Conservation (phyloP, 306 rosid genomes). For the Ammopiptanthus mongolicus region DNA sequence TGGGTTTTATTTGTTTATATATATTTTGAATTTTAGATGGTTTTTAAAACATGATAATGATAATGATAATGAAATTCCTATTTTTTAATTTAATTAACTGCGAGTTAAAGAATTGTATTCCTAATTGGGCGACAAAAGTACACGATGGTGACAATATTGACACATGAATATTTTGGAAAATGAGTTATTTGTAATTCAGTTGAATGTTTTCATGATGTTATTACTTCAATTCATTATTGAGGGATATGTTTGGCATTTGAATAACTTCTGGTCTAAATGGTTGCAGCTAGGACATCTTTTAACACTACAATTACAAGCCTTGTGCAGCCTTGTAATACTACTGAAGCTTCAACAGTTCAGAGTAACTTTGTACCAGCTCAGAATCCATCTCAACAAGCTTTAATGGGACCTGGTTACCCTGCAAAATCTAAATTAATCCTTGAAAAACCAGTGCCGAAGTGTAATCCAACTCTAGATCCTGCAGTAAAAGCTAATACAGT, state of each 20-base stretch:
- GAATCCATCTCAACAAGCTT: constrained; percentile 40
- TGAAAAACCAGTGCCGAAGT: constrained; percentile 41
- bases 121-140: neutral
- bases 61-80: neutral
- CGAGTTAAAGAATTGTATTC: neutral
- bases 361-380: constrained; percentile 24
- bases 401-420: constrained; percentile 29
- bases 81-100: neutral
- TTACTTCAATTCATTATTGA: neutral
- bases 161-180: neutral
- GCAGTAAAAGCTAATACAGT: constrained; percentile 51
- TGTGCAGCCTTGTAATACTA: constrained; percentile 25
- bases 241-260: neutral
- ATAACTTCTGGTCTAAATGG: neutral
- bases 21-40: neutral
- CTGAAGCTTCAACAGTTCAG: constrained; percentile 28
- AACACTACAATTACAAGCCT: constrained; percentile 30
- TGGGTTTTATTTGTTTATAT: neutral
- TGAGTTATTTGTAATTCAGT: neutral
- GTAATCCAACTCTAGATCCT: constrained; percentile 29
- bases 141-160: neutral
- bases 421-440: constrained; percentile 36
- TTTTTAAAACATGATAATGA: neutral
- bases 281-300: constrained; percentile 34
- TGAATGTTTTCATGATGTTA: neutral